Evolutionary conservation across 306 rosid species (phyloP).

Genomic region (Begonia peltatifolia): DNA sequence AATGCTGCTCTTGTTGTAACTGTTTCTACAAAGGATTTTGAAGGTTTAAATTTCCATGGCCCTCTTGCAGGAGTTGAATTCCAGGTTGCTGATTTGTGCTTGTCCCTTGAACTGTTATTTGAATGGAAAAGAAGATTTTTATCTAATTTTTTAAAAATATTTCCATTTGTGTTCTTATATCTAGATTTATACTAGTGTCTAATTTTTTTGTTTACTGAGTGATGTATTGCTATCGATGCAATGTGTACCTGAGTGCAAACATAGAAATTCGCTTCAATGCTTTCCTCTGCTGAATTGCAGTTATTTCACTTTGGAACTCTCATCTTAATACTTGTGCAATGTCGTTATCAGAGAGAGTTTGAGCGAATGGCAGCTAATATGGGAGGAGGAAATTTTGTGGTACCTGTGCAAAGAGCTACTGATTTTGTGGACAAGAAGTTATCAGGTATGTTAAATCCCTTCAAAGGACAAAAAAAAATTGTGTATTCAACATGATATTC

Average conservation of each 20-base stretch:
- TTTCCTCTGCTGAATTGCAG: too few species aligned
- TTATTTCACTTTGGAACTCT: too few species aligned
- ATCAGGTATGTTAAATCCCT: constrained; percentile 33
- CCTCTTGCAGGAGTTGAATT: constrained; percentile 88
- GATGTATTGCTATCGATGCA: too few species aligned
- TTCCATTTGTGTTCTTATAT: background rate
- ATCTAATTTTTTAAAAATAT: constrained; percentile 5
- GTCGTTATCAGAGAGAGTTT: constrained; percentile 40
- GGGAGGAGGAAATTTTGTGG: constrained; percentile 87
- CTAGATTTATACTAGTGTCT: too few species aligned
- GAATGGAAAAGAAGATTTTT: constrained; percentile 1
- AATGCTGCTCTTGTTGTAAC: constrained; percentile 94
- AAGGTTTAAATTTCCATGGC: constrained; percentile 47
- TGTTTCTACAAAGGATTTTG: constrained; percentile 64
- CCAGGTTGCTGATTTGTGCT: constrained; percentile 36
- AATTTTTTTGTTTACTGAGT: too few species aligned
- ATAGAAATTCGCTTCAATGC: too few species aligned
- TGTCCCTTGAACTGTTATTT: constrained; percentile 1
- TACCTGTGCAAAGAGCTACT: constrained; percentile 85
- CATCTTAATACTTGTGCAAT: too few species aligned
- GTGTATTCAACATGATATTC: too few species aligned
- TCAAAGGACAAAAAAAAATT: background rate
- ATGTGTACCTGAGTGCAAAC: too few species aligned
- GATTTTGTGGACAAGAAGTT: constrained; percentile 64
- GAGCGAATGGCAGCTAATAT: constrained; percentile 70